Evolutionary conservation across 2,329 filamentous ascomycete genomes (phyloP).

Genomic region (Calonectria montana): DNA sequence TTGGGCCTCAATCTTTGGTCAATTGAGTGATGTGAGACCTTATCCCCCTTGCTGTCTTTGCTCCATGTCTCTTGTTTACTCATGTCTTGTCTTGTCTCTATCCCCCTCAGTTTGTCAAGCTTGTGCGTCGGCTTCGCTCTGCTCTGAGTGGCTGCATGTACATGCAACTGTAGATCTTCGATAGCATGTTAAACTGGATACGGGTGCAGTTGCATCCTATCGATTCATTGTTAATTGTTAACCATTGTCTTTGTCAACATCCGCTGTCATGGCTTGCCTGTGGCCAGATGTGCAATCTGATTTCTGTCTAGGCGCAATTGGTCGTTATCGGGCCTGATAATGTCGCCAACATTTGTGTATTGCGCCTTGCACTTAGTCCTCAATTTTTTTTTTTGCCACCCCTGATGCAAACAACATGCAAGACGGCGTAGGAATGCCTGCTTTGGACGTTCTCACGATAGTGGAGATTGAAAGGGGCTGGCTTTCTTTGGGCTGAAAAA

Average conservation of each 20-base stretch:
- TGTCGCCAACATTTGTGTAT: background rate
- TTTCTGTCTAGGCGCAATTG: background rate
- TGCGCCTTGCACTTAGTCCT: constrained; percentile 2
- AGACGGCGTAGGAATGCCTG: background rate
- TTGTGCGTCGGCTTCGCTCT: background rate
- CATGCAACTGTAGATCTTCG: background rate
- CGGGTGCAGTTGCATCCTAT: background rate
- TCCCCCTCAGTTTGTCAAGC: background rate
- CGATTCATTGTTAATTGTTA: background rate
- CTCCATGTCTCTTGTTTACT: background rate
- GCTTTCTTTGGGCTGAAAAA: background rate
- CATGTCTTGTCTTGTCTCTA: background rate
- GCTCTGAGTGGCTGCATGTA: background rate
- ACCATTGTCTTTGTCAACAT: background rate
- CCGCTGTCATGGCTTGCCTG: background rate
- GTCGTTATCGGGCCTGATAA: constrained; percentile 17
- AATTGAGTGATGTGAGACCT: background rate
- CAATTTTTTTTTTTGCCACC: background rate
- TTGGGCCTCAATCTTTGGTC: background rate
- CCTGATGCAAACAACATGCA: background rate
- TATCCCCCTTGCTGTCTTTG: background rate
- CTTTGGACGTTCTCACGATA: background rate
- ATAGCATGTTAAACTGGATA: background rate
- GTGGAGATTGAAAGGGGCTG: constrained; percentile 1
- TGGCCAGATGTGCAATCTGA: background rate